phyloP scores from a whole-genome alignment of 2,329 filamentous ascomycete genomes.

The Paecilomyces niveus region DNA sequence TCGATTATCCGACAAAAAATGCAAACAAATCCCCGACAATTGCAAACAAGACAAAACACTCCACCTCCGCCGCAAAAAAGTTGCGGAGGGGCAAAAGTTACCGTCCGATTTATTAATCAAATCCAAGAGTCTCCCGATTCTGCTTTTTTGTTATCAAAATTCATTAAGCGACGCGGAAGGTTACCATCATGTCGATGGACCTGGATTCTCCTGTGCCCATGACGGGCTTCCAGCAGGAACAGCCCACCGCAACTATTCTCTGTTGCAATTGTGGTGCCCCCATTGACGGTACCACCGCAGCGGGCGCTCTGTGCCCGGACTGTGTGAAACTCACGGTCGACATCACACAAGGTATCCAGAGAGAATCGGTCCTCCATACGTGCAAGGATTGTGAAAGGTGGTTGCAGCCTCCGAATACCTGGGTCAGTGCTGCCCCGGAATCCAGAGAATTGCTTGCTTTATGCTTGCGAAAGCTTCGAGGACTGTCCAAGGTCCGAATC shows the following conservation, averaged over 20 bases:
- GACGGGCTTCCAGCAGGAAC: constrained; percentile 30
- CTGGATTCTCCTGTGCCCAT: constrained; percentile 50
- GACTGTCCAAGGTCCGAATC: constrained; percentile 82
- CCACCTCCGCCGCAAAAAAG: background rate
- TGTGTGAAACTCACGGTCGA: constrained; percentile 93
- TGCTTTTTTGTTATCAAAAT: constrained; percentile 1
- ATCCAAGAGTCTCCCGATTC: background rate
- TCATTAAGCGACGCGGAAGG: background rate
- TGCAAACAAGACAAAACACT: constrained; percentile 6
- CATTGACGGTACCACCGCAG: constrained; percentile 81
- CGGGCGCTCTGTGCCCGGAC: constrained; percentile 88
- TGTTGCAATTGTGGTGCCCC: constrained; percentile 97
- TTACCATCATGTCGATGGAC: constrained; percentile 50
- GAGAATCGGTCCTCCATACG: constrained; percentile 82
- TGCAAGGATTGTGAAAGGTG: constrained; percentile 94
- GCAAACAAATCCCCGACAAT: background rate
- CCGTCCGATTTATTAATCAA: background rate
- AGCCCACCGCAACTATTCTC: constrained; percentile 63
- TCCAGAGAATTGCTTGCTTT: constrained; percentile 88
- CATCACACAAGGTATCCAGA: constrained; percentile 82
- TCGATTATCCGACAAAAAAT: constrained; percentile 1
- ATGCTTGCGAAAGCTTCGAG: constrained; percentile 80
- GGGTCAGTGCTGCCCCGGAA: constrained; percentile 78
- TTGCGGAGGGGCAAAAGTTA: constrained; percentile 7
- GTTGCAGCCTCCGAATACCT: constrained; percentile 77